Evolutionary conservation across 768 basidiomycete genomes (phyloP), one percentile per base, ranked within the genome.

Genomic region (Phylloporus arenicola): DNA sequence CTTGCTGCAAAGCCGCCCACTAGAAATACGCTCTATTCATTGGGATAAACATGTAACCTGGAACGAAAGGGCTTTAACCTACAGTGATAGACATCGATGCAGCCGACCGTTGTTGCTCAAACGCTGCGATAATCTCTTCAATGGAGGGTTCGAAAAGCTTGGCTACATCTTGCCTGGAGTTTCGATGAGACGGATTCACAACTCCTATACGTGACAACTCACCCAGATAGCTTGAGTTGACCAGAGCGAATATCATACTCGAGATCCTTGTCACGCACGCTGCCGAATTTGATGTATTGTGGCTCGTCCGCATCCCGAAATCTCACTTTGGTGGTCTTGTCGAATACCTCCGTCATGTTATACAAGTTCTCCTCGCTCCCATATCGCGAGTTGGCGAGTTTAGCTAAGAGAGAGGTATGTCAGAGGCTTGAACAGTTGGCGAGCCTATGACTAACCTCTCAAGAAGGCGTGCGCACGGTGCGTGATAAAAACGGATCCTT

Each of bases 1-100:
- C 33, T 34, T 34, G 75, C 73, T 0, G 74, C 72, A 52, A 78
- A 80, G 0, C 77, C 77, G 3, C 79, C 78, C 1, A 80, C 77
- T 1, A 83, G 69, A 38, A 78, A 72, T 16, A 73, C 68, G 14
- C 67, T 47, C 68, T 69, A 25, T n/a, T 10, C 17, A 22, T 16
- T 6, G 22, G 22, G 14, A 24, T 20, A 14, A 34, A 34, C 14
- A 6, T 16, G 16, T 16, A 7, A 16, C 16, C 33, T 16, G 33
- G 22, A 24, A 16, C 12, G 24, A 3, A 40, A 40, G 20, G 66
- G 72, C 27, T 54, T 50, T 29, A 3, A 75, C 63, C 4, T 51
- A 43, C n/a, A 56, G 14, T 34, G 16, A 34, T 16, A 5, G 33
- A 48, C 11, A 20, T 30, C 1, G 61, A 60, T 6, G 52, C 64